Percentiles rank a stretch among this genome's conserved stretches.
These are phyloP conservation scores for Tuber melanosporum DNA, from an alignment of 495 filamentous ascomycete genomes.

Conservation along the genomic window DNA sequence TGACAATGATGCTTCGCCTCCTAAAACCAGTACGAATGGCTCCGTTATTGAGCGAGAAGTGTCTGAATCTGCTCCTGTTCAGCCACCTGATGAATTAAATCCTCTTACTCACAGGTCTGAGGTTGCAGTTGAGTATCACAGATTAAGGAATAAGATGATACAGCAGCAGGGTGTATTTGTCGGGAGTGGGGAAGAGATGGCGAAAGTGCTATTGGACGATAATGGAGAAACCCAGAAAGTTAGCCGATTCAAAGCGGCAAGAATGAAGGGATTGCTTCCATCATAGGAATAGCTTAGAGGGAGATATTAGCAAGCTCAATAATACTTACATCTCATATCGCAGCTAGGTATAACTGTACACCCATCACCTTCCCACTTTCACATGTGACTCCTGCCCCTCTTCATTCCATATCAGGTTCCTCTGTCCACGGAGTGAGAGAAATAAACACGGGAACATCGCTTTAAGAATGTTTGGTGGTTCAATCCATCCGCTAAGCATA, in stretches of 20 bases:
- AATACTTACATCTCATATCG: background rate
- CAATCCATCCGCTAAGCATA: conserved; percentile 31
- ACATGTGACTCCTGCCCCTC: background rate
- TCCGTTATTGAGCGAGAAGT: conserved; percentile 25
- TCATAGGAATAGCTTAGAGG: conserved; percentile 6
- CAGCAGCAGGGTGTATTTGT: conserved; percentile 70
- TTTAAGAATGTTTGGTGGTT: conserved; percentile 30
- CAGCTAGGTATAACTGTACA: background rate
- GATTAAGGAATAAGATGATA: conserved; percentile 70
- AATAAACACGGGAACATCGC: conserved; percentile 11
- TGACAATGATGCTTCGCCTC: conserved; percentile 10
- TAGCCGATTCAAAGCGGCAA: conserved; percentile 84
- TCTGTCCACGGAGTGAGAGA: background rate
- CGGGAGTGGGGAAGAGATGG: conserved; percentile 54
- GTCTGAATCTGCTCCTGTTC: conserved; percentile 25
- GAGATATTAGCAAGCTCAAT: background rate
- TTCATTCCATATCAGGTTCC: background rate
- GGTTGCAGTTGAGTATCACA: conserved; percentile 72
- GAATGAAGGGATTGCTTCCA: conserved; percentile 46
- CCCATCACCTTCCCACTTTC: background rate
- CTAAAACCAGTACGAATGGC: conserved; percentile 28
- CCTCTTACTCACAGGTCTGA: conserved; percentile 65
- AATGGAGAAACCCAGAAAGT: conserved; percentile 57
- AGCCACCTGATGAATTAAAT: conserved; percentile 68
- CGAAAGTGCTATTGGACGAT: conserved; percentile 56